These are phyloP conservation scores for Camellia japonica DNA, from an alignment of 148 eudicot genomes.

Conservation along the genomic window DNA sequence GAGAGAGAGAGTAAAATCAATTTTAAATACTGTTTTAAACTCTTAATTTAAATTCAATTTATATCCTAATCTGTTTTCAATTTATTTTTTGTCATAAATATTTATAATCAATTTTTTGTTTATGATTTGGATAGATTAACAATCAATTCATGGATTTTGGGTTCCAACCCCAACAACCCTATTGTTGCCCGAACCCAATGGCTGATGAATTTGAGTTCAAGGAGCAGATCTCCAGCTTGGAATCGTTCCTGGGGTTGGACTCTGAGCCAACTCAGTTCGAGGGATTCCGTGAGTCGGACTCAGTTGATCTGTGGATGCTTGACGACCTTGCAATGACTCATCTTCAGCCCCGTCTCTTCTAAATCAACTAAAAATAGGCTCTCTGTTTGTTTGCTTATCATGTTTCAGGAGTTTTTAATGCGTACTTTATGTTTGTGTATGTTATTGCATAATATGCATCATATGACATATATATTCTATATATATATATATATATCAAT, in stretches of 20 bases:
- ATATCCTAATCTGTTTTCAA: too few relatives aligned
- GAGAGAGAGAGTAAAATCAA: too few relatives aligned
- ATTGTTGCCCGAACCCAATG: slow-evolving; percentile 4
- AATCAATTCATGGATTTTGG: slow-evolving; percentile 12
- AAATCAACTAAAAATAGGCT: neutral
- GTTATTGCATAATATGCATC: neutral
- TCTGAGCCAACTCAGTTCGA: slow-evolving; percentile 16
- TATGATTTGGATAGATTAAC: too few relatives aligned
- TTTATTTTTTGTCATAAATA: too few relatives aligned
- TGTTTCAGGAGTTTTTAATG: neutral
- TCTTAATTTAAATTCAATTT: too few relatives aligned
- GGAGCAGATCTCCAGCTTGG: slow-evolving; percentile 47
- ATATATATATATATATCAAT: too few relatives aligned
- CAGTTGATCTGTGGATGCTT: slow-evolving; percentile 45
- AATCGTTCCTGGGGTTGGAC: slow-evolving; percentile 54
- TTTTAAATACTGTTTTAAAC: too few relatives aligned
- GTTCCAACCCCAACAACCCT: slow-evolving; percentile 7
- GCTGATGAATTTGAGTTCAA: slow-evolving; percentile 28
- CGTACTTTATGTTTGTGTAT: neutral
- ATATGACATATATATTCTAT: too few relatives aligned
- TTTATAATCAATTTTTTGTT: too few relatives aligned
- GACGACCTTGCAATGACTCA: slow-evolving; percentile 27
- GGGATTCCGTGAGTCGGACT: slow-evolving; percentile 30
- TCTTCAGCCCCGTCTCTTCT: neutral
- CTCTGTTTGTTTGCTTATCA: neutral